Evolutionary conservation across 2,329 filamentous ascomycete genomes (phyloP).

Genomic region (Myriosclerotinia scirpicola): DNA sequence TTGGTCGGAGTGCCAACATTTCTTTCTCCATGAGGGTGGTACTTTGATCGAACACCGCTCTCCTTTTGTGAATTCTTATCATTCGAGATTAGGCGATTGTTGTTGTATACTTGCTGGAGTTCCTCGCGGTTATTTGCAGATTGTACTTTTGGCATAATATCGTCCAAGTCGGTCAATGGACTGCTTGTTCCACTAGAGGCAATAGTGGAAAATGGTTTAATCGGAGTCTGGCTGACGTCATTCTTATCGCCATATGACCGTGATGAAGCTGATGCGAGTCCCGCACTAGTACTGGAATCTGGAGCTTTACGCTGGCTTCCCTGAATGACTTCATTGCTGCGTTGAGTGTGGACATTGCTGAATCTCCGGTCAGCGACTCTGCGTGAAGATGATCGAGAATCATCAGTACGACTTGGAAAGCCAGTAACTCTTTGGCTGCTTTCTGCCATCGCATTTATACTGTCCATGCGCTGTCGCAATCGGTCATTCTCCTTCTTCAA

Average conservation of each 20-base stretch:
- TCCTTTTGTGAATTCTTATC: background rate
- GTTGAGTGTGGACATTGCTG: background rate
- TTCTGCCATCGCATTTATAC: background rate
- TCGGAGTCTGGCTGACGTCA: background rate
- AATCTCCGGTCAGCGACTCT: conserved; percentile 15
- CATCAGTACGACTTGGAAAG: background rate
- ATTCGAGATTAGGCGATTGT: background rate
- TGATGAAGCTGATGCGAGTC: background rate
- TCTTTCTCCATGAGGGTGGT: background rate
- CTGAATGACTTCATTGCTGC: background rate
- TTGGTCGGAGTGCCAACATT: background rate
- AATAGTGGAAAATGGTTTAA: conserved; percentile 21
- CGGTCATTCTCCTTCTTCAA: conserved; percentile 15
- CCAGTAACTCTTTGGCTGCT: background rate
- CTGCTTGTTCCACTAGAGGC: conserved; percentile 19
- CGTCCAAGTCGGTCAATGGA: conserved; percentile 18
- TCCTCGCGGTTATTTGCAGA: conserved; percentile 16
- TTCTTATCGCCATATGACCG: background rate
- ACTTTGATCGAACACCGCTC: background rate
- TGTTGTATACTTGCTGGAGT: conserved; percentile 15
- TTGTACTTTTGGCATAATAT: conserved; percentile 6
- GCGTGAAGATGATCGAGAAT: background rate
- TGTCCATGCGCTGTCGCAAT: conserved; percentile 6
- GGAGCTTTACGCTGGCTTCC: background rate
- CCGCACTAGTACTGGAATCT: background rate